These are phyloP conservation scores for Penicillium sp. DNA, from an alignment of 2,329 filamentous ascomycete genomes.

Conservation along the genomic window DNA sequence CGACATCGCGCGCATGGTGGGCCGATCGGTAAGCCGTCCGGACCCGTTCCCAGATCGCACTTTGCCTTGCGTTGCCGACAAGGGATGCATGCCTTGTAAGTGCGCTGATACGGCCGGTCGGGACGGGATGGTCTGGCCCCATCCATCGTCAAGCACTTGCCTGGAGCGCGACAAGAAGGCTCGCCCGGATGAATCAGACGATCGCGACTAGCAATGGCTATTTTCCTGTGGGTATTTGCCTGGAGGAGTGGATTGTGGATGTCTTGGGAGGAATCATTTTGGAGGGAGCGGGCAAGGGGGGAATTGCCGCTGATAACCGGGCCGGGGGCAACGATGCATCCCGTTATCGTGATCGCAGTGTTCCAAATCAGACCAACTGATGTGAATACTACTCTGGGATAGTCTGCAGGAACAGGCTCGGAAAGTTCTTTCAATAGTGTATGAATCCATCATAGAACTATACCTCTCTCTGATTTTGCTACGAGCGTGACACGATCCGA, in stretches of 20 bases:
- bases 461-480: too few relatives aligned
- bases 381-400: neutral
- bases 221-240: conserved; percentile 21
- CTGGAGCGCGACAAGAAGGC: conserved; percentile 2
- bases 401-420: neutral
- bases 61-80: conserved; percentile 58
- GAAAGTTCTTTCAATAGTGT: neutral
- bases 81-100: conserved; percentile 59
- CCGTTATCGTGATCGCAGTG: neutral
- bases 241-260: conserved; percentile 21
- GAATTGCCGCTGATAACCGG: conserved; percentile 18
- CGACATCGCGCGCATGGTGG: conserved; percentile 55
- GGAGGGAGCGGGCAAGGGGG: conserved; percentile 2
- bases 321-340: neutral
- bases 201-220: conserved; percentile 16
- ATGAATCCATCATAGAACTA: neutral
- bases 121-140: conserved; percentile 29
- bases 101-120: conserved; percentile 53
- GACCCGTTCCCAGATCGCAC: conserved; percentile 51
- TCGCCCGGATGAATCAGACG: conserved; percentile 21
- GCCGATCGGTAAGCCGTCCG: conserved; percentile 44
- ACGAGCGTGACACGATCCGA: too few relatives aligned
- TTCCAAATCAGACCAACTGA: neutral
- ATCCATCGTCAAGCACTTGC: conserved; percentile 28
- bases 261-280: conserved; percentile 7